Conservation (phyloP, 2,329 filamentous ascomycete genomes). For the Fusarium sp. region DNA sequence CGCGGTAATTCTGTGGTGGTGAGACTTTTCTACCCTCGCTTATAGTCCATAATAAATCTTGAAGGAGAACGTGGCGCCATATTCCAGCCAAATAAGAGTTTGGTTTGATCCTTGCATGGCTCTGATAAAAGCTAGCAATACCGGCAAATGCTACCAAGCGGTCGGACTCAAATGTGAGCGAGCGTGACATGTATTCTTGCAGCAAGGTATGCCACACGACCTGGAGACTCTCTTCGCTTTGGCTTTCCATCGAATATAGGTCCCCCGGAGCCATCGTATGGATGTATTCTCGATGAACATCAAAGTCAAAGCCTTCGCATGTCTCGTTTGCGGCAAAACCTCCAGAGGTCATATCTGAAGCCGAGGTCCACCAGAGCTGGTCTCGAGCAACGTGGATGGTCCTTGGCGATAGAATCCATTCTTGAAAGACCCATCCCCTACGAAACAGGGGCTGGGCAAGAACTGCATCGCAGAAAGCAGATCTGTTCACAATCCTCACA, state of each 20-base stretch:
- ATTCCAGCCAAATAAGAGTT: slow-evolving; percentile 25
- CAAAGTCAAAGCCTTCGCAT: slow-evolving; percentile 22
- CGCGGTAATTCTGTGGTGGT: slow-evolving; percentile 27
- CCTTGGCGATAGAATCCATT: slow-evolving; percentile 28
- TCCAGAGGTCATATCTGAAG: slow-evolving; percentile 13
- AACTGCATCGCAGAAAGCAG: slow-evolving; percentile 24
- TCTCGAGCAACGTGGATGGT: slow-evolving; percentile 30
- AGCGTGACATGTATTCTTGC: slow-evolving; percentile 24
- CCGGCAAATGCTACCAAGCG: slow-evolving; percentile 28
- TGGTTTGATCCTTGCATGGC: neutral
- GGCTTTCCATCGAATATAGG: slow-evolving; percentile 7
- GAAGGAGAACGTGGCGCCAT: slow-evolving; percentile 23
- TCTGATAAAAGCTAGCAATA: slow-evolving; percentile 22
- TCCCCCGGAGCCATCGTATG: slow-evolving; percentile 10
- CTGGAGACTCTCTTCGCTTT: neutral
- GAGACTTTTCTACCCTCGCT: slow-evolving; percentile 26
- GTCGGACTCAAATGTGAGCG: slow-evolving; percentile 30
- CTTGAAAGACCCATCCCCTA: slow-evolving; percentile 32
- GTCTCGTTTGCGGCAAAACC: slow-evolving; percentile 29
- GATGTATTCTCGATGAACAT: neutral
- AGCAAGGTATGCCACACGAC: slow-evolving; percentile 16
- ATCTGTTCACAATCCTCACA: slow-evolving; percentile 21
- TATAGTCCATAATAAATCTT: slow-evolving; percentile 18
- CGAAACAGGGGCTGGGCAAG: slow-evolving; percentile 25
- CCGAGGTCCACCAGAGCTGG: slow-evolving; percentile 33